Conservation (phyloP, 345 rosid genomes). For the Boechera retrofracta region DNA sequence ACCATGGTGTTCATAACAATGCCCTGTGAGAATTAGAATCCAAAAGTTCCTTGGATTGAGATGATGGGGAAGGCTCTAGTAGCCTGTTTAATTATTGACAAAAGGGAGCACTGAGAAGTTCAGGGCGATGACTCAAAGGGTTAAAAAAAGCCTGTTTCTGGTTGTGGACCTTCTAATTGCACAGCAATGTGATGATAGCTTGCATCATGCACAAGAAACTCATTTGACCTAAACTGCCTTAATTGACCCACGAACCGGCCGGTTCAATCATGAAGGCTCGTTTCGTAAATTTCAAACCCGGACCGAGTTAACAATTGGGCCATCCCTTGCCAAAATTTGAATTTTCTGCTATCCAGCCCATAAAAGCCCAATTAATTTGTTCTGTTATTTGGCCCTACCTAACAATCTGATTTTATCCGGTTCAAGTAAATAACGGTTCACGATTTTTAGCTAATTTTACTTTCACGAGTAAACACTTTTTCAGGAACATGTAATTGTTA, state of each 20-base stretch:
- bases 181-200: too few species aligned
- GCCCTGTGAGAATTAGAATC: background rate
- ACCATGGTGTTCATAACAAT: background rate
- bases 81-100: background rate
- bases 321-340: background rate
- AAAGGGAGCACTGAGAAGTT: background rate
- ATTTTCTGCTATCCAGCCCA: background rate
- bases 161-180: too few species aligned
- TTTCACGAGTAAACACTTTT: background rate
- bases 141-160: too few species aligned
- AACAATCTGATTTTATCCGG: background rate
- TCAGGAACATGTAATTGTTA: background rate
- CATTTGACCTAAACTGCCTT: background rate
- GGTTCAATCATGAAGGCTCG: background rate
- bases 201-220: background rate
- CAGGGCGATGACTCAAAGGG: background rate
- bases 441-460: background rate
- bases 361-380: conserved; percentile 1
- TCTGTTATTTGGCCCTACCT: conserved; percentile 3
- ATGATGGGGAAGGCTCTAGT: background rate
- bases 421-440: background rate
- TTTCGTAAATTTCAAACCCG: background rate
- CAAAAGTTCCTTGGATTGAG: background rate
- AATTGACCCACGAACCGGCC: background rate
- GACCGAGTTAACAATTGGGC: background rate